Percentiles rank a stretch among this genome's conserved stretches.
Conservation (phyloP, 768 basidiomycete species). For the Lyophyllum shimeji region DNA sequence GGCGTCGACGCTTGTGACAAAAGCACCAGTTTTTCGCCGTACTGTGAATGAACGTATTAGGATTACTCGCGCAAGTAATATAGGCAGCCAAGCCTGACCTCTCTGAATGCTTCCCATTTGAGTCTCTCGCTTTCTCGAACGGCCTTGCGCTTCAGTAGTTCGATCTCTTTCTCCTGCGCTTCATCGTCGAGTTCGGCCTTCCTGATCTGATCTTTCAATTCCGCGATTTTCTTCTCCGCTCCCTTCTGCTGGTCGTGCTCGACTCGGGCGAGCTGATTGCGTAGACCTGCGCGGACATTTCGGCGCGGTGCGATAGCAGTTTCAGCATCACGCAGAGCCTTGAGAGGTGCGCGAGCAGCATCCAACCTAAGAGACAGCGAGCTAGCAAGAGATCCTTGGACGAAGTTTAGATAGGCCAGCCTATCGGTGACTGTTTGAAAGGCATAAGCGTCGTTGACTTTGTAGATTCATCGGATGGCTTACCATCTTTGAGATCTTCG, state of each 20-base stretch:
- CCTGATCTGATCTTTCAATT: slow-evolving; percentile 68
- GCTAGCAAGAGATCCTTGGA: slow-evolving; percentile 64
- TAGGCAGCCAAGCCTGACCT: slow-evolving; percentile 43
- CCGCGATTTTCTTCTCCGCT: slow-evolving; percentile 64
- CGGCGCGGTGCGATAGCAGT: slow-evolving; percentile 57
- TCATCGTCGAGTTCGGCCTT: slow-evolving; percentile 66
- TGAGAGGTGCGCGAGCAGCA: slow-evolving; percentile 62
- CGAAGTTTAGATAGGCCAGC: slow-evolving; percentile 78
- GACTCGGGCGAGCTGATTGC: slow-evolving; percentile 59
- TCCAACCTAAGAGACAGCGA: slow-evolving; percentile 65
- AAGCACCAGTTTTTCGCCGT: slow-evolving; percentile 76
- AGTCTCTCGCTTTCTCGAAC: slow-evolving; percentile 69
- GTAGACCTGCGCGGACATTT: slow-evolving; percentile 54
- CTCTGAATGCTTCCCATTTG: slow-evolving; percentile 82
- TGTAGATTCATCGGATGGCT: slow-evolving; percentile 15
- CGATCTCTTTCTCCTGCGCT: slow-evolving; percentile 66
- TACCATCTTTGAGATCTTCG: slow-evolving; percentile 77
- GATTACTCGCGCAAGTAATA: neutral
- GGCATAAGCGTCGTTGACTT: slow-evolving; percentile 9
- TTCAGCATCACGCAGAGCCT: slow-evolving; percentile 74
- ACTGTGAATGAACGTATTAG: slow-evolving; percentile 41
- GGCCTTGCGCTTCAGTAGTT: slow-evolving; percentile 73
- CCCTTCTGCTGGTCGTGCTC: slow-evolving; percentile 68
- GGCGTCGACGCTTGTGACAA: slow-evolving; percentile 69
- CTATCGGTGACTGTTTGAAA: slow-evolving; percentile 65